Base-by-base conservation (phyloP, 208 protist species). In the Naegleria gruberi region DNA sequence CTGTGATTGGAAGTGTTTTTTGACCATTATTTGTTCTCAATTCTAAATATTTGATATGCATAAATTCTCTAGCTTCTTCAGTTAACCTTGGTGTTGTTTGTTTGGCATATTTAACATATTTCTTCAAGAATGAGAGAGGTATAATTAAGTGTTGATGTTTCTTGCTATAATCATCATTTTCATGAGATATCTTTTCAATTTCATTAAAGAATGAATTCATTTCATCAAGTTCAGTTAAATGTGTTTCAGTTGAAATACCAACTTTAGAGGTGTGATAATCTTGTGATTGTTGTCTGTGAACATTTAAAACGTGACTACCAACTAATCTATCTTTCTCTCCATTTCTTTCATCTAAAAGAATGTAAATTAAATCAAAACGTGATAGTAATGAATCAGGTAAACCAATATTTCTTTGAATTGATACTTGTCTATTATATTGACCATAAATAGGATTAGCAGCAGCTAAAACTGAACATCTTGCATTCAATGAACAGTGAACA, bases 331-430 rank as follows among this genome's bases (percentile, higher is more conserved):
- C 98, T 87, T 96, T 93, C 90, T 97, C 94, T 1, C 96, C 94
- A 77, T 96, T 94, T 47, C 97, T 94, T 46, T 96, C 94, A 92
- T 99, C 99, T 7, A 99, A 93, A 2, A 99, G 94, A 91, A 99
- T 99, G 94, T 99, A 99, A 44, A 99, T 95, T 0, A 99, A 93
- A 93, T 99, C 99, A 91, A 99, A 99, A 95, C 99, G 97, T 8
- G 98, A 99, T 41, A 99, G 95, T 34, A 99, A 94, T 0, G 99
- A 99, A 92, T 99, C 98, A 8, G 98, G 98, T 23, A 99, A 92
- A 17, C 94, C 96, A 45, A 99, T 97, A 91, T 99, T 99, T 82
- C 98, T 96, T 23, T 95, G 94, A 26, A 98, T 95, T 26, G 94
- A 94, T 84, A 96, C 95, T 10, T 97, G 92, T 26, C 95, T 91